Evolutionary conservation across 2,329 filamentous ascomycete genomes (phyloP), one percentile per base, ranked within the genome.

Genomic region (Erysiphe neolycopersici): DNA sequence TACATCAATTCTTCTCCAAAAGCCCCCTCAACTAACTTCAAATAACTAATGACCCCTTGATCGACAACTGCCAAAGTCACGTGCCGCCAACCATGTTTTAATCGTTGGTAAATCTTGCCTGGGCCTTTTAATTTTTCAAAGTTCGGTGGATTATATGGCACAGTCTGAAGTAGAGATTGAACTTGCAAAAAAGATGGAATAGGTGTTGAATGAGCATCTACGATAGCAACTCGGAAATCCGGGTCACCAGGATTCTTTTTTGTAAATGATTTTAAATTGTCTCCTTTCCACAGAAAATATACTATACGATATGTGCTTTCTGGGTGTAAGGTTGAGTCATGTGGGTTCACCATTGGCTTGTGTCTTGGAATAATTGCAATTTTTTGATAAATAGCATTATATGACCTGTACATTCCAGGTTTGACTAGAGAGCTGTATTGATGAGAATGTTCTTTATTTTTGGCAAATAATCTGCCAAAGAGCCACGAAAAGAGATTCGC

Each of bases 31-130:
- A 71, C 73, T 46, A 94, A 67, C 19, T 80, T 66, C 53, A 94
- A 65, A 56, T 87, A 95, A 58, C 87, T 95, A 39, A 85, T 78
- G 18, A 95, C 68, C 0, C 89, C 89, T 48, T 83, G 71, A 57
- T 95, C 89, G 31, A 94, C 84, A 2, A 95, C 71, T 0, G 85
- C 89, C 19, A 98, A 58, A 31, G 94, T 65, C 30, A 89, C 79
- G 58, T 82, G 89, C 49, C 82, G 71, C 57, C 78, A 75, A 1
- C 84, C 89, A 53, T 92, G 75, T 59, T 84, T 87, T 49, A 95
- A 62, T 46, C 80, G 73, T 53, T 76, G 71, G 55, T 91, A 89
- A 49, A 85, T 60, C 49, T 68, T 60, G 8, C 61, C 71, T 56
- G 59, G 65, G 39, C 46, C 65, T 49, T 39, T 57, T 55, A 47